Evolutionary conservation across 805 yeast genomes (phyloP).

Genomic region (Kuraishia hungarica): DNA sequence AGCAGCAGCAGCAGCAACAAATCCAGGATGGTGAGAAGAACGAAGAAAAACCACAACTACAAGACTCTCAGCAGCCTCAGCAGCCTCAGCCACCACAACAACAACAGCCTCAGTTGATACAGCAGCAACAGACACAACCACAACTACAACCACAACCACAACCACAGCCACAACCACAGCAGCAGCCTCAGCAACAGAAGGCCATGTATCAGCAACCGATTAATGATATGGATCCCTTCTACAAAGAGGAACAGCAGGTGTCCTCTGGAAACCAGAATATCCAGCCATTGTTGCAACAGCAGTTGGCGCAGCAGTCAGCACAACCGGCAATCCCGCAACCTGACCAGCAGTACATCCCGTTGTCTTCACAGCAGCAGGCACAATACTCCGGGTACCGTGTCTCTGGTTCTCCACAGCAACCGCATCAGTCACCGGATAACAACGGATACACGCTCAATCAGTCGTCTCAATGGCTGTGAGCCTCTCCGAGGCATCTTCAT

Average conservation of each 20-base stretch:
- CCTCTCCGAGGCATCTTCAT: neutral
- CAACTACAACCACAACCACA: constrained; percentile 2
- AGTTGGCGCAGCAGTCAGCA: neutral
- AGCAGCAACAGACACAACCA: constrained; percentile 2
- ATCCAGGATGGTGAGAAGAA: constrained; percentile 7
- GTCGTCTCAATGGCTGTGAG: neutral
- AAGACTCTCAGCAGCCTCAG: constrained; percentile 11
- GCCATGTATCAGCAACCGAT: neutral
- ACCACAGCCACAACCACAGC: neutral
- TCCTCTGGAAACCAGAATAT: neutral
- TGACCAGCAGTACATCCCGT: neutral
- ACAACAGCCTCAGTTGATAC: constrained; percentile 4
- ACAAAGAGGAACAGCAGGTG: neutral
- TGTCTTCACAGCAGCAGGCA: neutral
- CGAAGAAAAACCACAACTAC: constrained; percentile 10
- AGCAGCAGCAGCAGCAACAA: constrained; percentile 23
- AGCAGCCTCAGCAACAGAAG: neutral
- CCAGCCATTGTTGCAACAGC: neutral
- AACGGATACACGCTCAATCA: neutral
- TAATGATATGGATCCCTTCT: neutral
- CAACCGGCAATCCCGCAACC: neutral
- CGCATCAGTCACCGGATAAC: neutral
- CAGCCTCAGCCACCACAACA: constrained; percentile 11
- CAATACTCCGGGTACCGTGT: neutral
- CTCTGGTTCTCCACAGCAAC: neutral